These are phyloP conservation scores for Nakaseomyces kungkrabaensis DNA, from an alignment of 1,139 yeast species.

Conservation along the genomic window DNA sequence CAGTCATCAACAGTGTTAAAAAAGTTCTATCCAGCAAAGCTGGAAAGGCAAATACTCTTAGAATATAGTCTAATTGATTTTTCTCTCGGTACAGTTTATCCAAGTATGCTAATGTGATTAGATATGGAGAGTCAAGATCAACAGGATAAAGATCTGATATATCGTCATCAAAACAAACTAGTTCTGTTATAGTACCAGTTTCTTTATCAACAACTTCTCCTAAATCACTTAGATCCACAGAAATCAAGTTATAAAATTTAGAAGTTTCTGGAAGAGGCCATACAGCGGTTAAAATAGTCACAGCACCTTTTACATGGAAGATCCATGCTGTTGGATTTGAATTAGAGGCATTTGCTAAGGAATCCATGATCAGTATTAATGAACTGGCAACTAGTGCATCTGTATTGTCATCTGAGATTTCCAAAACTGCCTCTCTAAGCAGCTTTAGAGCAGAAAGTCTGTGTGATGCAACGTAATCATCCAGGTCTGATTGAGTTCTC, in stretches of 20 bases:
- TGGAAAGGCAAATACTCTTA: slow-evolving; percentile 87
- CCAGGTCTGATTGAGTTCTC: slow-evolving; percentile 64
- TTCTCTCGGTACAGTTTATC: slow-evolving; percentile 77
- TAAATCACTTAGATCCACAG: slow-evolving; percentile 68
- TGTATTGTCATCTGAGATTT: slow-evolving; percentile 73
- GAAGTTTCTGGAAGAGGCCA: slow-evolving; percentile 84
- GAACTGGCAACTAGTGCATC: slow-evolving; percentile 93
- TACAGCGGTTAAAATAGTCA: slow-evolving; percentile 86
- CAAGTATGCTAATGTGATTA: slow-evolving; percentile 74
- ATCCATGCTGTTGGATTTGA: slow-evolving; percentile 94
- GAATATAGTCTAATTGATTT: slow-evolving; percentile 72
- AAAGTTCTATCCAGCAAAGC: slow-evolving; percentile 77
- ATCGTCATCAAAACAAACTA: slow-evolving; percentile 80
- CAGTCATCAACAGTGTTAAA: slow-evolving; percentile 64
- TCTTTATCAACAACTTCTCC: slow-evolving; percentile 60
- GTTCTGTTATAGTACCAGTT: slow-evolving; percentile 39
- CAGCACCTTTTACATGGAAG: slow-evolving; percentile 94
- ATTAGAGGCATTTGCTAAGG: slow-evolving; percentile 64
- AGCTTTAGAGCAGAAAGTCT: slow-evolving; percentile 77
- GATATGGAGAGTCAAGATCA: slow-evolving; percentile 70
- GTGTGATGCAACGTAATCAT: slow-evolving; percentile 76
- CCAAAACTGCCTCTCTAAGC: slow-evolving; percentile 73
- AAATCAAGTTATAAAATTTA: slow-evolving; percentile 60
- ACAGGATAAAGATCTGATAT: slow-evolving; percentile 82
- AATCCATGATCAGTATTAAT: slow-evolving; percentile 78